Evolutionary conservation across 805 yeast species (phyloP).

Genomic region (Nakazawaea populi): DNA sequence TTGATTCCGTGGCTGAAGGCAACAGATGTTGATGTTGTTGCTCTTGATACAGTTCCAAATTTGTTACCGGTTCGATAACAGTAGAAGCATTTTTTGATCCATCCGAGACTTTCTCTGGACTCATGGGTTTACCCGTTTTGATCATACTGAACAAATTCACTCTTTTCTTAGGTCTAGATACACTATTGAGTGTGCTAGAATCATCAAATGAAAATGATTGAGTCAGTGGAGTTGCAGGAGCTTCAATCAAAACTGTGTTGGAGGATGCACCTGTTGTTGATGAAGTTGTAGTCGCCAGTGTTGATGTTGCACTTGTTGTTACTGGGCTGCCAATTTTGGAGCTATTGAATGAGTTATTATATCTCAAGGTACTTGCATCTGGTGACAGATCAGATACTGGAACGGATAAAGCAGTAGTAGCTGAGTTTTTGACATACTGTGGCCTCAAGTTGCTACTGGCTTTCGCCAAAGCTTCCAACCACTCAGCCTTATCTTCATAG

Average conservation of each 20-base stretch:
- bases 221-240: conserved; percentile 5
- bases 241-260: background rate
- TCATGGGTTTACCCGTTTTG: background rate
- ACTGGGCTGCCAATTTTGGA: conserved; percentile 6
- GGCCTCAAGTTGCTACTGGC: background rate
- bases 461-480: conserved; percentile 43
- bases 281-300: background rate
- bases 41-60: conserved; percentile 6
- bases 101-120: conserved; percentile 4
- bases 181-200: conserved; percentile 4
- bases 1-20: background rate
- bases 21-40: background rate
- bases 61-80: conserved; percentile 7
- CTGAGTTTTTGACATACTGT: background rate
- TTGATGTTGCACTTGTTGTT: background rate
- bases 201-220: conserved; percentile 4
- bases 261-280: background rate
- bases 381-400: conserved; percentile 1
- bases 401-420: background rate
- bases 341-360: background rate
- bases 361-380: background rate
- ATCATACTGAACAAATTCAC: conserved; percentile 10
- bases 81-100: conserved; percentile 1
- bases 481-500: conserved; percentile 65
- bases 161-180: conserved; percentile 5